Base-by-base conservation (phyloP, 768 basidiomycete genomes). In the Russula sp. region DNA sequence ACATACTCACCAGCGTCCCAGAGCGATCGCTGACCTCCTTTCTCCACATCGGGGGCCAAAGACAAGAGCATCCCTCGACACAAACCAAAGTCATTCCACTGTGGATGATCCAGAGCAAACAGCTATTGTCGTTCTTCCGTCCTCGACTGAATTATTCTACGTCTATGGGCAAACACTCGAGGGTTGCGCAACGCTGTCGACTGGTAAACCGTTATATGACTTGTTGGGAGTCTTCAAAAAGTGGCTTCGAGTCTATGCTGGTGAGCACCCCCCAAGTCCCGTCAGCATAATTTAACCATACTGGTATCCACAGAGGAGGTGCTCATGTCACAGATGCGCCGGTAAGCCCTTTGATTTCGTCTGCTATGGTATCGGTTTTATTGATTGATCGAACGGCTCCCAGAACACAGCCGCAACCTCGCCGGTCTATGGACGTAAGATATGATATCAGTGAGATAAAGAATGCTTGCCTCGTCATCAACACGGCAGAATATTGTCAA, bases 401-500 rank as follows among this genome's bases (percentile, higher is more conserved):
- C 76, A 86, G 70, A 70, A 80, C 69, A 68, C 66, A 77, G 70
- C 63, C 58, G 3, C 73, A 72, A 55, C 58, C 77, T 49, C 84
- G 94, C 2, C 83, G 81, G 67, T 98, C 95, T 1, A 77, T 77
- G 20, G 96, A 99, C 52, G 82, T 83, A 6, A 83, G 88, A n/a
- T 81, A 85, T 36, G 94, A 97, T 70, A 64, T 81, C 8, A 78
- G 78, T 4, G 87, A 94, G 61, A 72, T 98, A 36, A 85, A 83
- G 68, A 90, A 89, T 64, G 85, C 90, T 0, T 94, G 92, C 70
- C 76, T 93, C n/a, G 75, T 96, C 29, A 86, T 99, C 70, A 98
- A 99, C 69, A 99, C 97, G 0, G 96, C 95, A 1, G 95, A 98
- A 70, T 99, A 98, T 71, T 99, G 97, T 70, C 90, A 94, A 65